Evolutionary conservation across 2,329 filamentous ascomycete genomes (phyloP).

Genomic region (Pseudogymnoascus sp.): DNA sequence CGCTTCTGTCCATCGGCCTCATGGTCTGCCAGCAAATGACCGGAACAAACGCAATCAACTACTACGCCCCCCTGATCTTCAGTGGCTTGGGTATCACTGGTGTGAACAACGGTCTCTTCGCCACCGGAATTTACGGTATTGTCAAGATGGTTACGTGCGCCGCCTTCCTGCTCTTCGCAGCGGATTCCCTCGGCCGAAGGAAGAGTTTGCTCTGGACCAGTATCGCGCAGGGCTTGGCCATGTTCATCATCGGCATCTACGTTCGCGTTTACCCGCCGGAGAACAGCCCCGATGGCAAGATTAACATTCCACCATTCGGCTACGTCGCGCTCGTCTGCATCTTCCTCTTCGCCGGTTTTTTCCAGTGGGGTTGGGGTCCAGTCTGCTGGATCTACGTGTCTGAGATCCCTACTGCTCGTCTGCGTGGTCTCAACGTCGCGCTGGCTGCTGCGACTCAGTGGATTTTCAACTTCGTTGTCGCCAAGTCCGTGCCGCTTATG

Average conservation of each 20-base stretch:
- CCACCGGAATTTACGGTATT: conserved; percentile 67
- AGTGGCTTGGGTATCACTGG: conserved; percentile 52
- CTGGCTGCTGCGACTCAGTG: conserved; percentile 63
- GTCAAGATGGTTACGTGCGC: conserved; percentile 60
- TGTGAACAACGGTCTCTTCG: conserved; percentile 55
- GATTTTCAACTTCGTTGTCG: conserved; percentile 67
- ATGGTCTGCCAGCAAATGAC: conserved; percentile 70
- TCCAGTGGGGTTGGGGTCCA: conserved; percentile 65
- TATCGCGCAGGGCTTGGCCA: conserved; percentile 51
- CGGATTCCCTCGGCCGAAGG: conserved; percentile 59
- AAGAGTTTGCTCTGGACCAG: conserved; percentile 55
- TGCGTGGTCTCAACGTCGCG: conserved; percentile 60
- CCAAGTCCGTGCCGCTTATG: conserved; percentile 61
- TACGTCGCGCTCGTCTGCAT: conserved; percentile 66
- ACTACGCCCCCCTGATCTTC: conserved; percentile 66
- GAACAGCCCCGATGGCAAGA: conserved; percentile 29
- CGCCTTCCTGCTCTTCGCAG: conserved; percentile 58
- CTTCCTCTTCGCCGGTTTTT: conserved; percentile 64
- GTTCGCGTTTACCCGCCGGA: conserved; percentile 55
- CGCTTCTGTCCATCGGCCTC: conserved; percentile 54
- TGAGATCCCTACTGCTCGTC: conserved; percentile 61
- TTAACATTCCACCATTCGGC: conserved; percentile 54
- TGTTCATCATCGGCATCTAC: conserved; percentile 68
- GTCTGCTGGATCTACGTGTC: conserved; percentile 65
- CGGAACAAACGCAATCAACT: conserved; percentile 46